Evolutionary conservation across 768 basidiomycete species (phyloP), one percentile per base, ranked within the genome.

Genomic region (Hirschioporus abietinus): DNA sequence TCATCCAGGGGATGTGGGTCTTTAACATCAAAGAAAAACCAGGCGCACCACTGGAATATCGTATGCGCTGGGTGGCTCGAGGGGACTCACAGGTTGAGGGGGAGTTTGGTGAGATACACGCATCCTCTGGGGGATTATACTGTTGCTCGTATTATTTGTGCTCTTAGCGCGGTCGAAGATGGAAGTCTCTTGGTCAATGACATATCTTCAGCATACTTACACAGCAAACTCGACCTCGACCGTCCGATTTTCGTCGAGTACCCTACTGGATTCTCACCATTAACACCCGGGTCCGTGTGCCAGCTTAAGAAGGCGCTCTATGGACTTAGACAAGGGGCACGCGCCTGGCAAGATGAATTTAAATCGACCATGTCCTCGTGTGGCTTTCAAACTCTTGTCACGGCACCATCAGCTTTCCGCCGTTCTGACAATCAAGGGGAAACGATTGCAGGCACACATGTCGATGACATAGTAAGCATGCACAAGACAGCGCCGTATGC

Each of bases 81-180:
- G 82, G 84, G 0, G 81, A 74, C 69, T 69, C 79, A 25, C 81
- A 82, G 64, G 69, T 78, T 27, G 82, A 83, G 0, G 67, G 73
- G 8, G 82, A 85, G 63, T 85, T 78, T 66, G 74, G 71, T 0
- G 74, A 78, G 35, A 82, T 81, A 0, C 80, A 77, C 59, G 80
- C 82, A 58, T 79, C 42, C 3, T 52, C 42, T 20, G n/a, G 42
- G 42, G 2, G 42, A 52, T 52, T 52, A 15, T 20, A 52, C 42
- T 10, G 42, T 52, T 52, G 42, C 42, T 60, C 70, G 75, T 0
- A 69, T 78, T 3, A 68, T 84, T 1, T 70, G 80, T 0, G 77
- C 80, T 25, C 65, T 82, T 7, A 79, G 77, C 0, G 78, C 78
- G 0, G 3, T 65, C 0, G 60, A 73, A 0, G 76, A 75, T 35